Percentiles rank a stretch among this genome's conserved stretches.
phyloP scores from a whole-genome alignment of 805 yeast genomes.

The Candida arabinofermentans region DNA sequence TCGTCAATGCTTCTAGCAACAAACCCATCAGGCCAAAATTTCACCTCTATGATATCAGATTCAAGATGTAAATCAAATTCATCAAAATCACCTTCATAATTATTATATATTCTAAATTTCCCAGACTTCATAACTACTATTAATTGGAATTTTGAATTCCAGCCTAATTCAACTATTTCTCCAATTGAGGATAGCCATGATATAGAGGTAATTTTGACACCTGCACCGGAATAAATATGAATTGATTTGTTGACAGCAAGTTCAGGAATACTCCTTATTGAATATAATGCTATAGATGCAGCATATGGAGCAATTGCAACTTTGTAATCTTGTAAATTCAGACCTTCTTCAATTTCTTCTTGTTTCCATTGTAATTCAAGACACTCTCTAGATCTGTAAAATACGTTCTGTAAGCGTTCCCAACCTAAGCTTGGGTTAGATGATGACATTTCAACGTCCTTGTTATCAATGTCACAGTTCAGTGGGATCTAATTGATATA shows the following conservation, averaged over 20 bases:
- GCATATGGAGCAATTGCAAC: constrained; percentile 50
- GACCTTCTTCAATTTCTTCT: constrained; percentile 17
- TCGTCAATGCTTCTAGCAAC: constrained; percentile 38
- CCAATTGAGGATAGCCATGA: constrained; percentile 48
- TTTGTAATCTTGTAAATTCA: constrained; percentile 36
- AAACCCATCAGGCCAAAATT: constrained; percentile 41
- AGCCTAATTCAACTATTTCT: constrained; percentile 49
- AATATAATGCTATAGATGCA: constrained; percentile 51
- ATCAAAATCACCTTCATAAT: constrained; percentile 63
- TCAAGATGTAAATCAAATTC: constrained; percentile 41
- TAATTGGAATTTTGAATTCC: constrained; percentile 51
- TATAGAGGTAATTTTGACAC: constrained; percentile 26
- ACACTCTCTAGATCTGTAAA: constrained; percentile 59
- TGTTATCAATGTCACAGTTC: too few species aligned
- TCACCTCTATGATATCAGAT: constrained; percentile 33
- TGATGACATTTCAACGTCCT: constrained; percentile 23
- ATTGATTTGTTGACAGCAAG: constrained; percentile 14
- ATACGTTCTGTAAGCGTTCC: constrained; percentile 74
- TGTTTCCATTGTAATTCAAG: constrained; percentile 50
- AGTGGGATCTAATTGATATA: too few species aligned
- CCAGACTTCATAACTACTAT: constrained; percentile 53
- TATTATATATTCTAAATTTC: constrained; percentile 53
- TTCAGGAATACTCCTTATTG: constrained; percentile 20
- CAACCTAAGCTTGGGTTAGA: constrained; percentile 43
- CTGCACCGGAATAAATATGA: constrained; percentile 34